Percentiles rank a stretch among this genome's conserved stretches.
phyloP scores from a whole-genome alignment of 257 asterid species.

The Linaria vulgaris region DNA sequence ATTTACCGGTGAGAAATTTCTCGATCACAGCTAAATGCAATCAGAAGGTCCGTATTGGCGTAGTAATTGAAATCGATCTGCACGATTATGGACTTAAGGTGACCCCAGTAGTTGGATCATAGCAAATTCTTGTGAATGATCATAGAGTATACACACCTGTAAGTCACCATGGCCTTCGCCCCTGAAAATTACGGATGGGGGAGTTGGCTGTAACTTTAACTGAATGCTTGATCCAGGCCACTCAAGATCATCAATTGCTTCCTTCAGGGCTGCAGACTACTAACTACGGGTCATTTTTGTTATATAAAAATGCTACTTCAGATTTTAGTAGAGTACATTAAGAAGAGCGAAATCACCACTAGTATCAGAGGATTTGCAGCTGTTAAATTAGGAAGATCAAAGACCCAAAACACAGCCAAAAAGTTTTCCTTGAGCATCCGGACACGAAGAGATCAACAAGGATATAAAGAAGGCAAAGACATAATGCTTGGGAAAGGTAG shows the following conservation, averaged over 20 bases:
- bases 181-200: conserved; percentile 82
- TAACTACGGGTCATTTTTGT: conserved; percentile 29
- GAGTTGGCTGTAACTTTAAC: conserved; percentile 69
- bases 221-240: conserved; percentile 96
- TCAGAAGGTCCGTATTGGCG: conserved; percentile 73
- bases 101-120: background rate
- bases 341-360: background rate
- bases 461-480: background rate
- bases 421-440: no score
- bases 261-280: conserved; percentile 94
- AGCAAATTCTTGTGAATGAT: background rate
- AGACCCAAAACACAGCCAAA: no score
- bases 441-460: no score
- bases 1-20: conserved; percentile 65
- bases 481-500: background rate
- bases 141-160: conserved; percentile 49
- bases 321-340: background rate
- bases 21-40: conserved; percentile 82
- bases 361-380: no score
- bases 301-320: background rate
- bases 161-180: conserved; percentile 97
- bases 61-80: conserved; percentile 84
- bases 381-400: background rate
- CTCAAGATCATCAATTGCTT: conserved; percentile 96
- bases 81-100: conserved; percentile 23